Percentiles rank a stretch among this genome's conserved stretches.
Conservation (phyloP, 164 flowering plant genomes). For the Macadamia tetraphylla region DNA sequence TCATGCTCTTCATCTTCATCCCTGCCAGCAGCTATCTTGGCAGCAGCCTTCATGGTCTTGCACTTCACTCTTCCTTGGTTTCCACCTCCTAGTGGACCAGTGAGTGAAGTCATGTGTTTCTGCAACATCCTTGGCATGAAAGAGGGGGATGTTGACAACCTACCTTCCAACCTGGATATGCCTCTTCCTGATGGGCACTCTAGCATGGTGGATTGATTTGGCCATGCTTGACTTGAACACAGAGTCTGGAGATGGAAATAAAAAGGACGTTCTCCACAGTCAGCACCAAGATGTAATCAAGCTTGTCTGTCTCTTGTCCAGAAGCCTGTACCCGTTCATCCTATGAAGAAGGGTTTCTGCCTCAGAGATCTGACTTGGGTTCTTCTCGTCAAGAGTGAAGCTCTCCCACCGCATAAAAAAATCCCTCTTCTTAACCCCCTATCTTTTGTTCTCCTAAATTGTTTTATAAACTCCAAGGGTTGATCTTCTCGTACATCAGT, state of each 20-base stretch:
- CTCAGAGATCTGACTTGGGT: constrained; percentile 34
- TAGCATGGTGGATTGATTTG: constrained; percentile 35
- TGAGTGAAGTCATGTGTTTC: too few species aligned
- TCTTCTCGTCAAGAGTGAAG: constrained; percentile 38
- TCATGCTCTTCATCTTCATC: too few species aligned
- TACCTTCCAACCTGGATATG: constrained; percentile 26
- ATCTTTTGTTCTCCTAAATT: too few species aligned
- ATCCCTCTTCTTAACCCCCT: too few species aligned
- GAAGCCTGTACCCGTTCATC: constrained; percentile 36
- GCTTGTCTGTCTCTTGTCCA: constrained; percentile 43
- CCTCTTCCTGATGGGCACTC: constrained; percentile 43
- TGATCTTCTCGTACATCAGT: too few species aligned
- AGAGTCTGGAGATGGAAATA: constrained; percentile 44
- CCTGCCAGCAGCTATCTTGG: too few species aligned
- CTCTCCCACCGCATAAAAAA: constrained; percentile 17
- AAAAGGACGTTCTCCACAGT: constrained; percentile 42
- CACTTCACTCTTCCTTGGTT: too few species aligned
- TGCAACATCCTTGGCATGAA: too few species aligned
- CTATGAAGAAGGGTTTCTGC: constrained; percentile 35
- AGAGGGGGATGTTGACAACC: too few species aligned
- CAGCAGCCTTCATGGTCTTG: too few species aligned
- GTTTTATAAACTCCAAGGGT: too few species aligned
- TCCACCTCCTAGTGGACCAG: too few species aligned
- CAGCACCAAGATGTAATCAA: constrained; percentile 42
- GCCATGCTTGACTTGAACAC: constrained; percentile 45